Evolutionary conservation across 2,329 filamentous ascomycete genomes (phyloP).

Genomic region (Samsoniella hepiali): DNA sequence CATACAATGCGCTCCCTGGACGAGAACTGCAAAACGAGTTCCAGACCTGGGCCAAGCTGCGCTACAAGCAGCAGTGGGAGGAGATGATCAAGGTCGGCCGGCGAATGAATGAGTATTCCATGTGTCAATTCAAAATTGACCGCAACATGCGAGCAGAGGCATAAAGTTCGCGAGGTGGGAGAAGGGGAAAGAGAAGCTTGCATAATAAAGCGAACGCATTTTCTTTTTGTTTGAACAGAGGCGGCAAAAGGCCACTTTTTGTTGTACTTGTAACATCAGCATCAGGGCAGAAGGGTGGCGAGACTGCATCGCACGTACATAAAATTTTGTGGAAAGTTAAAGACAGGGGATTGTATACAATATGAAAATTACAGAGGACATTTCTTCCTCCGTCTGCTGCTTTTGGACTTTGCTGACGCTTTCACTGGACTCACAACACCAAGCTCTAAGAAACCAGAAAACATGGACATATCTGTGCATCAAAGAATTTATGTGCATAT

Average conservation of each 20-base stretch:
- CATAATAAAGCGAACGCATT: background rate
- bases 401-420: no score
- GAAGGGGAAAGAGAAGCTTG: background rate
- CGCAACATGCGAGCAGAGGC: conserved; percentile 43
- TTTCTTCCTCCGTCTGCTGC: background rate
- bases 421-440: no score
- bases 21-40: conserved; percentile 65
- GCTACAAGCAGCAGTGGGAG: conserved; percentile 67
- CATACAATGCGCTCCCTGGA: conserved; percentile 68
- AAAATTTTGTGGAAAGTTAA: background rate
- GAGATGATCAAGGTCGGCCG: conserved; percentile 56
- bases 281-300: background rate
- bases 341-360: background rate
- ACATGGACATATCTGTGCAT: no score
- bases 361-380: background rate
- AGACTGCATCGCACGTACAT: conserved; percentile 9
- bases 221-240: background rate
- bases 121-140: conserved; percentile 48
- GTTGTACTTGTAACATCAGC: background rate
- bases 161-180: background rate
- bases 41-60: conserved; percentile 67
- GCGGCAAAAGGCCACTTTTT: background rate
- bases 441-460: no score
- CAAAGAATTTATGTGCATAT: no score
- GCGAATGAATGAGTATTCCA: conserved; percentile 41